These are phyloP conservation scores for Fusarium duplospermum DNA, from an alignment of 2,329 filamentous ascomycete genomes.

Conservation along the genomic window DNA sequence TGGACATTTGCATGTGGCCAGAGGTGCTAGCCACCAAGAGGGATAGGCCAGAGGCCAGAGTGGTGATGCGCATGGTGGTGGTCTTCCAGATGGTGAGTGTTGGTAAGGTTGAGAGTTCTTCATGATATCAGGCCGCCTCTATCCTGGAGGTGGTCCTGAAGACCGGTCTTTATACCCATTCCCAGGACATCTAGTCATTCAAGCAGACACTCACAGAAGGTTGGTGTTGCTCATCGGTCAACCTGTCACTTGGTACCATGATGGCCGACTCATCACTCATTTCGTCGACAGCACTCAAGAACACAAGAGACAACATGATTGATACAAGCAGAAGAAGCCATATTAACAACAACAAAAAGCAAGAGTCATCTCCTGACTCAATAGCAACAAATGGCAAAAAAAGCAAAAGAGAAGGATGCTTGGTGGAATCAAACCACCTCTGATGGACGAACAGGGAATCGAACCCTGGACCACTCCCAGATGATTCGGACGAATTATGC, in stretches of 20 bases:
- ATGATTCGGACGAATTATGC: slow-evolving; percentile 28
- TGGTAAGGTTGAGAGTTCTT: neutral
- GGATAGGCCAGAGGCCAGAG: neutral
- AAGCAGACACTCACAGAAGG: neutral
- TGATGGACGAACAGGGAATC: slow-evolving; percentile 42
- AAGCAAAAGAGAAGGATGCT: neutral
- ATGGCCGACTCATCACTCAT: neutral
- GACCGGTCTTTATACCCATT: neutral
- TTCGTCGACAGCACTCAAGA: neutral
- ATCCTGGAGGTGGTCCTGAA: neutral
- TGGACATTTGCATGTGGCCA: slow-evolving; percentile 64
- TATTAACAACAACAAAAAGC: neutral
- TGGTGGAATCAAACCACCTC: slow-evolving; percentile 1
- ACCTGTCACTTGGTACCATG: neutral
- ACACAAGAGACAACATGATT: neutral
- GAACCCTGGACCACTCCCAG: slow-evolving; percentile 43
- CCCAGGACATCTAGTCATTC: neutral
- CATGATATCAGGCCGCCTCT: neutral
- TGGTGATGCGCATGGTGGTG: neutral
- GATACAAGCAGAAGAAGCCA: neutral
- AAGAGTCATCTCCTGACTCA: neutral
- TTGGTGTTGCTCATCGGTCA: neutral
- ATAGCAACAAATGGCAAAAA: neutral
- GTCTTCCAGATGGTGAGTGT: neutral
- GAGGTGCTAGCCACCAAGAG: neutral